Base-by-base conservation (phyloP, 164 flowering plant species). In the Sedum album region DNA sequence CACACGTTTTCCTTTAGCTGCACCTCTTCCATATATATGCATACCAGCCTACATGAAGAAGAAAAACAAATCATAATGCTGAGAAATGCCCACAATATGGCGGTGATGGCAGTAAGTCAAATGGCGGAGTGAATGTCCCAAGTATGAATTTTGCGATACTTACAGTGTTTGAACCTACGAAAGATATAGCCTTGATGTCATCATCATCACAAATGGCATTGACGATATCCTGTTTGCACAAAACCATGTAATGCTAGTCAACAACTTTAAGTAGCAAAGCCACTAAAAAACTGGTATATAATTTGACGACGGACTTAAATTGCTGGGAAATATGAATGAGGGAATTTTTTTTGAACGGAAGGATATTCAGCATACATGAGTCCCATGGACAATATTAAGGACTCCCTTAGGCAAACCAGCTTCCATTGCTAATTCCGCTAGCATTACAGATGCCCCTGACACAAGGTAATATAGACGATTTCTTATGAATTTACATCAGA, bases 341-440 rank as follows among this genome's bases (percentile, higher is more conserved):
- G n/a, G n/a, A n/a, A n/a, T n/a, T n/a, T n/a, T n/a, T n/a, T n/a
- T n/a, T 26, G 18, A 64, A n/a, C 15, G 46, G 26, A 17, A 44
- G 53, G 49, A 23, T 20, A 39, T 49, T 2, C 31, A 67, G 25
- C 90, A 76, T 81, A 94, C 99, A 71, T 85, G 71, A 70, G 97
- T 86, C 18, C 99, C 99, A 76, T 94, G 96, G 68, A 94, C 97
- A 69, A 94, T 83, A 76, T 94, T 94, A 70, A 94, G 77, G 64
- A 94, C 96, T 46, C 99, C 99, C 65, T 83, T 67, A 20, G 97
- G 97, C 73, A 94, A 76, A 76, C 99, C 99, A 76, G 99, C 97
- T 76, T 94, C 97, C 90, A 81, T 80, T 36, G 96, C 97, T 66
- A 94, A 79, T 79, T 90, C 92, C 0, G 97, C 97, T 67, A 94